Evolutionary conservation across 306 rosid species (phyloP), one percentile per base, ranked within the genome.

Genomic region (Quercus berberidifolia): DNA sequence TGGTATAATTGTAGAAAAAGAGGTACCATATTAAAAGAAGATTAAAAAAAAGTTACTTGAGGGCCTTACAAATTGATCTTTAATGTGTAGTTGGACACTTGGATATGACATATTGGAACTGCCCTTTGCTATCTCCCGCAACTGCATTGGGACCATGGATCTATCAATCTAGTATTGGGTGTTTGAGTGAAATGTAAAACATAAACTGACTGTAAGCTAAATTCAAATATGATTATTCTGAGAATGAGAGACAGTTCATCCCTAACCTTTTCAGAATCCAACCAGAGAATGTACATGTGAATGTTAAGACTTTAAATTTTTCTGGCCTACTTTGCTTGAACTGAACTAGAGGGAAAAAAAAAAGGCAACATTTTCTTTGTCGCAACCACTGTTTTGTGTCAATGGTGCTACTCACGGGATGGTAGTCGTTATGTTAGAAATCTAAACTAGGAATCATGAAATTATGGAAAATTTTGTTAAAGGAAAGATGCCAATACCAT

Each of bases 11-110:
- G 54, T 49, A 49, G 54, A 49, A 59, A 20, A 21, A 7, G 3
- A 6, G 20, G 35, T 3, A 55, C 18, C 4, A 14, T 55, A 41
- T 8, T 21, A 11, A 23, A 11, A 25, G 14, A 12, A 28, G 2
- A 9, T 15, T 2, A 65, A 65, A 1, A 6, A 28, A 26, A 13
- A 28, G 5, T 0, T 19, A 17, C 15, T 6, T 10, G 25, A 59
- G 28, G 6, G 46, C 70, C 18, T 64, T 82, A 90, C 94, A 78
- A 88, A 81, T 41, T 19, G 81, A 74, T 89, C 92, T 74, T 77
- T 76, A 81, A 90, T 74, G 12, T 25, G 78, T 72, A 92, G 80
- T 58, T 87, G 89, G 81, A 90, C 87, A 72, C 78, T 84, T 13
- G 46, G 57, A 14, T 43, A 21, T n/a, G 90, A 72, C 89, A 85